Conservation (phyloP, 164 flowering plant genomes). For the Dillenia turbinata region DNA sequence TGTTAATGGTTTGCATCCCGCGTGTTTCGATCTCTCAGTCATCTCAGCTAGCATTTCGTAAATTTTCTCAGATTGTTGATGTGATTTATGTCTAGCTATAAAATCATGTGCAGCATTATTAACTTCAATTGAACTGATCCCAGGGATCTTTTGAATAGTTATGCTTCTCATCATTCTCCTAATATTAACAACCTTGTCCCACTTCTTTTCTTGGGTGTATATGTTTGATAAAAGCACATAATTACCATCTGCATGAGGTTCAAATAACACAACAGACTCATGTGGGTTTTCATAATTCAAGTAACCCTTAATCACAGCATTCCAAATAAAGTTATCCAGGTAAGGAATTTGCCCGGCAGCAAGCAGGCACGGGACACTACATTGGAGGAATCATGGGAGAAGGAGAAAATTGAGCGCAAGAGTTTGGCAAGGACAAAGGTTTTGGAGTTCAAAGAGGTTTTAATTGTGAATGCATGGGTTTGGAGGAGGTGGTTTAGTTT, state of each 20-base stretch:
- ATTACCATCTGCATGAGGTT: constrained; percentile 17
- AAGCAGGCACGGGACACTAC: constrained; percentile 22
- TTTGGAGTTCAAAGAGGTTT: constrained; percentile 26
- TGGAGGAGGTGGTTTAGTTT: constrained; percentile 22
- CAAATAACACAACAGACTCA: constrained; percentile 23
- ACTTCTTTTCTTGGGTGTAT: constrained; percentile 27
- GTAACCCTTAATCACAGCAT: constrained; percentile 38
- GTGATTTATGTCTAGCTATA: constrained; percentile 29
- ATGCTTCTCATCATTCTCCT: constrained; percentile 26
- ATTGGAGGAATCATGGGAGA: constrained; percentile 1
- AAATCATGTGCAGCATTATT: constrained; percentile 27
- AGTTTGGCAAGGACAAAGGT: constrained; percentile 26
- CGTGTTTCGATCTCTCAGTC: constrained; percentile 10
- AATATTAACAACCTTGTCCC: constrained; percentile 26
- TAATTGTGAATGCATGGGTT: constrained; percentile 32
- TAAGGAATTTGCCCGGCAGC: constrained; percentile 19
- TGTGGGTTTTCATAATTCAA: constrained; percentile 21
- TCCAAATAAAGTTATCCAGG: constrained; percentile 32
- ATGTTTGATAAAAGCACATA: constrained; percentile 32
- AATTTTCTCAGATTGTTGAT: constrained; percentile 22
- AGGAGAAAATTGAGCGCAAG: constrained; percentile 10
- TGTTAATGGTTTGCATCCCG: constrained; percentile 17
- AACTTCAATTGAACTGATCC: constrained; percentile 34
- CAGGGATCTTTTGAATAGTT: constrained; percentile 27
- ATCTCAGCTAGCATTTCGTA: constrained; percentile 25